Conservation (phyloP, 257 asterid genomes). For the Parsonsia alboflavescens region DNA sequence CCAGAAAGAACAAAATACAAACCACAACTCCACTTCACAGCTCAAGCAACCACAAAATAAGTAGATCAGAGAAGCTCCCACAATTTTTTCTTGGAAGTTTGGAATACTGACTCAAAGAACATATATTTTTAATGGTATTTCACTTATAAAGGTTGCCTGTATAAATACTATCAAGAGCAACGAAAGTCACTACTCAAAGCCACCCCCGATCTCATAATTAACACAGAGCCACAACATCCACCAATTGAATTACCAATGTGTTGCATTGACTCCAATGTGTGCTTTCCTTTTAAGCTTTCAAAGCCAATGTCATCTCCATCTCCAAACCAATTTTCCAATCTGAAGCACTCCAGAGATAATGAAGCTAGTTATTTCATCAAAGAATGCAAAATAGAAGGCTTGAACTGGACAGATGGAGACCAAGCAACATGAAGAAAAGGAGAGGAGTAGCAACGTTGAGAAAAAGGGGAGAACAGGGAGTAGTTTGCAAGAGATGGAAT, state of each 20-base stretch:
- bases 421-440: not conserved
- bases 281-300: not conserved
- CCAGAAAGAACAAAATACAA: not conserved
- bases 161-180: not conserved
- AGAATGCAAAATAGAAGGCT: not conserved
- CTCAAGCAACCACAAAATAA: not conserved
- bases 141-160: not conserved
- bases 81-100: not conserved
- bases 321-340: not conserved
- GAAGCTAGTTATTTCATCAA: not conserved
- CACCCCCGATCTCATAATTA: not conserved
- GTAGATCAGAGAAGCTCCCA: not conserved
- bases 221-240: not conserved
- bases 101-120: not conserved
- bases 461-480: not conserved
- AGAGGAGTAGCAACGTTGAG: not conserved
- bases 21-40: not conserved
- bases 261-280: not conserved
- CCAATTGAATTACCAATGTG: not conserved
- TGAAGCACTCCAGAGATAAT: not conserved
- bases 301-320: not conserved
- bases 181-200: not conserved
- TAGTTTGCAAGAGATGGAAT: too few species aligned
- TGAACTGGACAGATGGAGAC: not conserved
- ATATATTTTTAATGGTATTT: not conserved